Evolutionary conservation across 257 asterid genomes (phyloP).

Genomic region (Voacanga thouarsii): DNA sequence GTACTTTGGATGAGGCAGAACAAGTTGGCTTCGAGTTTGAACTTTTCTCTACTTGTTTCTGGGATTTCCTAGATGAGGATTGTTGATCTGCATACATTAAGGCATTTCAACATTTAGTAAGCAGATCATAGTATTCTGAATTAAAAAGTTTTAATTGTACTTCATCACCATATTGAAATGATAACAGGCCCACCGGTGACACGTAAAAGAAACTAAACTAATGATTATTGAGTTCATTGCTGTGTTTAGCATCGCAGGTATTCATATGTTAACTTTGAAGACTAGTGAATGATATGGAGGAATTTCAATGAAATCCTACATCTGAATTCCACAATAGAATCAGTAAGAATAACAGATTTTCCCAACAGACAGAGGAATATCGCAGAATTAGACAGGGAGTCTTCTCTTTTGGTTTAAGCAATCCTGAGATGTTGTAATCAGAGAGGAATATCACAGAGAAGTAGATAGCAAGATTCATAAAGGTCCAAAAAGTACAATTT

Average conservation of each 20-base stretch:
- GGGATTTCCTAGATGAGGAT: constrained; percentile 39
- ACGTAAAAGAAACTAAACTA: neutral
- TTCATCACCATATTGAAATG: neutral
- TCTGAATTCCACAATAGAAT: neutral
- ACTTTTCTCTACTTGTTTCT: constrained; percentile 41
- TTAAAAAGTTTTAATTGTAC: neutral
- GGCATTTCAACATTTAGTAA: constrained; percentile 7
- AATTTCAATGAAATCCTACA: neutral
- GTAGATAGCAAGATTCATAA: neutral
- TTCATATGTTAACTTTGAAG: neutral
- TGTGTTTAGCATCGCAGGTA: neutral
- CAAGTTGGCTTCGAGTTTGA: constrained; percentile 36
- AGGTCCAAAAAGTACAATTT: too few species aligned
- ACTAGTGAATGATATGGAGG: neutral
- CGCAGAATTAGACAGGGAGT: too few species aligned
- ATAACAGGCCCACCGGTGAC: neutral
- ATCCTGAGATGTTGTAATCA: neutral
- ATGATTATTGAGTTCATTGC: neutral
- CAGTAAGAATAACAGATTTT: neutral
- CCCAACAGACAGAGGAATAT: neutral
- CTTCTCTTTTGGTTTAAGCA: neutral
- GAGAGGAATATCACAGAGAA: neutral
- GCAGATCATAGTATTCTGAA: neutral
- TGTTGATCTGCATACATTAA: constrained; percentile 46
- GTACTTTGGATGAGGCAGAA: constrained; percentile 60